These are phyloP conservation scores for Prunus davidiana DNA, from an alignment of 306 rosid species.

Conservation along the genomic window DNA sequence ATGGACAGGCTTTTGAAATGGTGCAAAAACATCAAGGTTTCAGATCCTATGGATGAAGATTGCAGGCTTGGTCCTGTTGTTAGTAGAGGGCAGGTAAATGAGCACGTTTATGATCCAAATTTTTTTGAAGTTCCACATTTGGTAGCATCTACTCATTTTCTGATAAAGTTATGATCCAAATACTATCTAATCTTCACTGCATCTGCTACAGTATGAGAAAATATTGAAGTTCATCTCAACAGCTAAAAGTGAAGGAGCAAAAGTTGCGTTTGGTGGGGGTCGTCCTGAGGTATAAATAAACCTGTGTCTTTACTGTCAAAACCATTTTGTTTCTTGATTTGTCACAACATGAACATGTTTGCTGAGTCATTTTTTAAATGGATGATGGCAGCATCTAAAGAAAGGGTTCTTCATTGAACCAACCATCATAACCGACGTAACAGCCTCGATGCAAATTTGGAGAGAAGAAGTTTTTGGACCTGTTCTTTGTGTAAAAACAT, in stretches of 20 bases:
- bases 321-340: conserved; percentile 12
- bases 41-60: conserved; percentile 92
- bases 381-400: conserved; percentile 68
- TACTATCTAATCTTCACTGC: conserved; percentile 30
- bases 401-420: conserved; percentile 84
- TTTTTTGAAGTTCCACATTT: no score
- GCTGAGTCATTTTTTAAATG: not conserved
- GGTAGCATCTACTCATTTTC: not conserved
- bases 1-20: conserved; percentile 67
- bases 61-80: conserved; percentile 97
- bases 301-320: not conserved
- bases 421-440: conserved; percentile 61
- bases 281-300: conserved; percentile 73
- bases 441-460: conserved; percentile 92
- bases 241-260: conserved; percentile 86
- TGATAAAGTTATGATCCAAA: not conserved
- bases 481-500: conserved; percentile 80
- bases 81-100: conserved; percentile 68
- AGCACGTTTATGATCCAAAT: not conserved
- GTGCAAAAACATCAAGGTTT: conserved; percentile 73
- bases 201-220: conserved; percentile 65
- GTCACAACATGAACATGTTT: not conserved
- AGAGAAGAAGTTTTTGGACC: conserved; percentile 93
- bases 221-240: conserved; percentile 68
- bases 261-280: conserved; percentile 68